Conservation (phyloP, 495 filamentous ascomycete genomes). For the Apiosordaria backusii region DNA sequence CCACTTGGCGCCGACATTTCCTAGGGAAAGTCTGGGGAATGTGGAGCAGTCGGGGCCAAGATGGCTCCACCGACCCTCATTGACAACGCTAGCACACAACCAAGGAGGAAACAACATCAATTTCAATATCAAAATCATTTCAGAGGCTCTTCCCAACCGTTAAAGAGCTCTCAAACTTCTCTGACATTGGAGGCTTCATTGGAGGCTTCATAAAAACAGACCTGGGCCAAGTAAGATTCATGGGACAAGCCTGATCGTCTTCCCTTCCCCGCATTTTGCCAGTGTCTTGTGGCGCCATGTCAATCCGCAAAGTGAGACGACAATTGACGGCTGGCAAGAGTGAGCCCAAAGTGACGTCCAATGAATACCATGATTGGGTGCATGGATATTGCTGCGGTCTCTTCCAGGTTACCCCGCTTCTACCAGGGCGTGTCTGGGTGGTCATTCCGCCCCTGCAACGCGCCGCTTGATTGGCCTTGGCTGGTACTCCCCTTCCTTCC, state of each 20-base stretch:
- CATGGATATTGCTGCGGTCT: slow-evolving; percentile 19
- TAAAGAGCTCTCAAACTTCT: not conserved
- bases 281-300: slow-evolving; percentile 18
- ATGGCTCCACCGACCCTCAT: slow-evolving; percentile 16
- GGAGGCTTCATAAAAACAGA: not conserved
- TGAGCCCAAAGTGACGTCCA: slow-evolving; percentile 31
- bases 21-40: slow-evolving; percentile 33
- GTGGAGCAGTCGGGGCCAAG: slow-evolving; percentile 17
- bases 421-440: slow-evolving; percentile 14
- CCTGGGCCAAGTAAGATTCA: not conserved
- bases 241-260: not conserved
- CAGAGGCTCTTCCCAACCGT: not conserved
- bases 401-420: slow-evolving; percentile 32
- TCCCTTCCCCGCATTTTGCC: slow-evolving; percentile 8
- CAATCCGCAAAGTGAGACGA: slow-evolving; percentile 12
- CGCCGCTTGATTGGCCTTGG: not conserved
- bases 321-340: slow-evolving; percentile 3
- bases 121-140: slow-evolving; percentile 13
- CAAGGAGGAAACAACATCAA: slow-evolving; percentile 6
- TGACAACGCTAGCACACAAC: slow-evolving; percentile 7
- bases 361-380: slow-evolving; percentile 29
- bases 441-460: slow-evolving; percentile 3
- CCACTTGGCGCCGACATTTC: slow-evolving; percentile 13
- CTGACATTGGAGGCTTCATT: not conserved
- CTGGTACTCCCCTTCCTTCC: not conserved